Percentiles rank a stretch among this genome's conserved stretches.
These are phyloP conservation scores for Blastobotrys serpentis DNA, from an alignment of 1,139 yeast species.

Conservation along the genomic window DNA sequence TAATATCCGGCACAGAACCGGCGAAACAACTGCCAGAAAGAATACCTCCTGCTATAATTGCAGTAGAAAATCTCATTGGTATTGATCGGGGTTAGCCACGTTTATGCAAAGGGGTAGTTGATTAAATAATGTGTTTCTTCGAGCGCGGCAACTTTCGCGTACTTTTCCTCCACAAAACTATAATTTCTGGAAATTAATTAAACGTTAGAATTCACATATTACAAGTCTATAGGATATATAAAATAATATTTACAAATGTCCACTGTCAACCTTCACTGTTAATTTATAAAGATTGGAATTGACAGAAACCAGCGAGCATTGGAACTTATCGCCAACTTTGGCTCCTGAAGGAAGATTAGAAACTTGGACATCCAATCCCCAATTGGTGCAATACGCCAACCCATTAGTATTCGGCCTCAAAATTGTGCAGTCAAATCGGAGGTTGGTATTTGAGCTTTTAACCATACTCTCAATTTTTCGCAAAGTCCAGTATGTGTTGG, in stretches of 20 bases:
- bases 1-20: slow-evolving; percentile 13
- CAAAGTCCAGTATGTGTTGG: slow-evolving; percentile 46
- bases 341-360: slow-evolving; percentile 9
- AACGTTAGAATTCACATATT: too few species aligned
- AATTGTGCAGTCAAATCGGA: slow-evolving; percentile 10
- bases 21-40: neutral
- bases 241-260: slow-evolving; percentile 5
- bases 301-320: slow-evolving; percentile 17
- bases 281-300: slow-evolving; percentile 15
- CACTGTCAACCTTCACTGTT: slow-evolving; percentile 10
- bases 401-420: slow-evolving; percentile 10
- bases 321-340: slow-evolving; percentile 12
- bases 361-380: slow-evolving; percentile 16
- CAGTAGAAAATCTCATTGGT: neutral
- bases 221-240: neutral
- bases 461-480: slow-evolving; percentile 35
- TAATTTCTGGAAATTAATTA: too few species aligned
- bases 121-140: too few species aligned
- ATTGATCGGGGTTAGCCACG: neutral
- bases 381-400: slow-evolving; percentile 13
- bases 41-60: neutral
- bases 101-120: neutral
- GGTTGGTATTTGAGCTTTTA: neutral
- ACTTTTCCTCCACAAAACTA: too few species aligned
- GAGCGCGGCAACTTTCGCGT: too few species aligned